Percentiles rank a stretch among this genome's conserved stretches.
These are phyloP conservation scores for Geotrichum siamense DNA, from an alignment of 1,139 yeast genomes.

Conservation along the genomic window DNA sequence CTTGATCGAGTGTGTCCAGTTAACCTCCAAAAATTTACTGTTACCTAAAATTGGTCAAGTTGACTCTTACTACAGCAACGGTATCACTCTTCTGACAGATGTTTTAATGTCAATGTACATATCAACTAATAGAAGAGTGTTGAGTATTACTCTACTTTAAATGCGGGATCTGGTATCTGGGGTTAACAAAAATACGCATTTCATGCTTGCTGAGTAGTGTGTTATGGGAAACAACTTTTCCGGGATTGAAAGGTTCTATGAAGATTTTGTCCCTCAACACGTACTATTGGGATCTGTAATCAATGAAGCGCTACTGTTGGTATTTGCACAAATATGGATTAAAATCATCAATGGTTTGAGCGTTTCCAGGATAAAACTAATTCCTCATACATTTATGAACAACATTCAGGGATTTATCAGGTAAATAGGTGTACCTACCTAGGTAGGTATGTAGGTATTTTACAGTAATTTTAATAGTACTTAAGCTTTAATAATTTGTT, in stretches of 20 bases:
- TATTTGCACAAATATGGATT: too few species aligned
- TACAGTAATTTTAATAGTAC: too few species aligned
- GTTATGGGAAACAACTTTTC: neutral
- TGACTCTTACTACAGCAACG: neutral
- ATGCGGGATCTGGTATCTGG: conserved; percentile 15
- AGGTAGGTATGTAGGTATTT: too few species aligned
- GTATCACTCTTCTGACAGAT: conserved; percentile 6
- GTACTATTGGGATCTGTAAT: conserved; percentile 1
- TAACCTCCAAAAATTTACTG: conserved; percentile 1
- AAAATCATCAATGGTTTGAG: too few species aligned
- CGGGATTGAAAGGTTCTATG: conserved; percentile 10
- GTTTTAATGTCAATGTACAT: conserved; percentile 1
- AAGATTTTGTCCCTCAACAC: conserved; percentile 6
- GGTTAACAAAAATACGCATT: conserved; percentile 27
- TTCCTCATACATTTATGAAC: too few species aligned
- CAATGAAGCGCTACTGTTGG: conserved; percentile 7
- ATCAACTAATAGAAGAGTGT: neutral
- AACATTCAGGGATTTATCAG: too few species aligned
- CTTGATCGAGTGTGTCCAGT: neutral
- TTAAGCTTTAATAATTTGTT: too few species aligned
- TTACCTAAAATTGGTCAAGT: neutral
- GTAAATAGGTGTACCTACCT: too few species aligned
- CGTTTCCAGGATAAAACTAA: too few species aligned
- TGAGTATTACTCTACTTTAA: conserved; percentile 14
- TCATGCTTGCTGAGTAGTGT: conserved; percentile 18